Evolutionary conservation across 176 grass and related monocot genomes (phyloP).

Genomic region (Secale cereale): DNA sequence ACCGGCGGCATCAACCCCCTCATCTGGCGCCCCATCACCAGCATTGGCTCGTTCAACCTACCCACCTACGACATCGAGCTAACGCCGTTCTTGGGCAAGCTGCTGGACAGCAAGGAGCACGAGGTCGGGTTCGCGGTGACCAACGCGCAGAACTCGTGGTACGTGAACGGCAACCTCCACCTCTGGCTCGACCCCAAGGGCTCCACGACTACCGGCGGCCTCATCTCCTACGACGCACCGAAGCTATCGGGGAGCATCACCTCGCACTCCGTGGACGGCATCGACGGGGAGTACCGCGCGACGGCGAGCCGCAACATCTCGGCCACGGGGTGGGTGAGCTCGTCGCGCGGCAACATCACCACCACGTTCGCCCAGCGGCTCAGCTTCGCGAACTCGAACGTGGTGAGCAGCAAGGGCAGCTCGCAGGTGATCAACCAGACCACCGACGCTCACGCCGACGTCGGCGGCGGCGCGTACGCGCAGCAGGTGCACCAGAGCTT

Average conservation of each 20-base stretch:
- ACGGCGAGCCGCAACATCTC: slow-evolving; percentile 62
- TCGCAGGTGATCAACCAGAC: slow-evolving; percentile 79
- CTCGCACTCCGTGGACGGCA: slow-evolving; percentile 50
- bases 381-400: slow-evolving; percentile 62
- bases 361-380: slow-evolving; percentile 69
- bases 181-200: slow-evolving; percentile 76
- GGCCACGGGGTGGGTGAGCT: slow-evolving; percentile 66
- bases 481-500: slow-evolving; percentile 59
- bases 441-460: slow-evolving; percentile 38
- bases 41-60: slow-evolving; percentile 89
- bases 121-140: slow-evolving; percentile 79
- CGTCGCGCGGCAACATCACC: slow-evolving; percentile 82
- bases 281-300: slow-evolving; percentile 50
- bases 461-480: slow-evolving; percentile 22
- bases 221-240: slow-evolving; percentile 57
- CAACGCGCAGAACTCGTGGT: slow-evolving; percentile 69
- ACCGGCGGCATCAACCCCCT: slow-evolving; percentile 85
- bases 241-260: slow-evolving; percentile 32
- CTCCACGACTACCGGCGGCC: slow-evolving; percentile 34
- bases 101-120: slow-evolving; percentile 61
- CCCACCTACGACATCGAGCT: slow-evolving; percentile 90
- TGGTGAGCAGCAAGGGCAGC: slow-evolving; percentile 38
- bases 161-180: slow-evolving; percentile 84
- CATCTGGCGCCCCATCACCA: slow-evolving; percentile 91
- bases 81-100: slow-evolving; percentile 76